A percentile compares a stretch with the other conserved stretches of the same genome.
Evolutionary conservation across 768 basidiomycete species (phyloP).

Genomic region (Tulasnella calospora): DNA sequence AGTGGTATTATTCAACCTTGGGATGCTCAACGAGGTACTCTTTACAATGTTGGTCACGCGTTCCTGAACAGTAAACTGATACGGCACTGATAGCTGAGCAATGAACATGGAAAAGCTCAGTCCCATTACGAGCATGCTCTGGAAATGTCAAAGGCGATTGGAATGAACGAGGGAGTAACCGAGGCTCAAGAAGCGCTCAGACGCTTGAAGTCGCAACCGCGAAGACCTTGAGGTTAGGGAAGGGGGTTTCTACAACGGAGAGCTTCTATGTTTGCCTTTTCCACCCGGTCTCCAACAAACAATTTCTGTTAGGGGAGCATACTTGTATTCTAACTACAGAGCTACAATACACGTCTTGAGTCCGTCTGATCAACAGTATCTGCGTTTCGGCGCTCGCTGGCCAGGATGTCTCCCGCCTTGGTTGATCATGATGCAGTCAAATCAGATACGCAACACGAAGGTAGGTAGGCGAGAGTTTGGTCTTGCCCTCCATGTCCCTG

Average conservation of each 20-base stretch:
- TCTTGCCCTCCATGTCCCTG: slow-evolving; percentile 15
- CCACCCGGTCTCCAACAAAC: neutral
- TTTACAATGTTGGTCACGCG: too few relatives aligned
- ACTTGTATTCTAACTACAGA: neutral
- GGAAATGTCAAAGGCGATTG: slow-evolving; percentile 11
- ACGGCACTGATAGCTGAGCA: neutral
- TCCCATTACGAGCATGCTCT: slow-evolving; percentile 3
- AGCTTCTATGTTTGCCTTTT: neutral
- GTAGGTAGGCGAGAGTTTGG: neutral
- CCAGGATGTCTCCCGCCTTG: neutral
- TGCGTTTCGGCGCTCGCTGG: neutral
- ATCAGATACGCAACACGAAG: neutral
- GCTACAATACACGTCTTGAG: neutral
- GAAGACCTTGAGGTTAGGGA: neutral
- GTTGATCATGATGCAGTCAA: neutral
- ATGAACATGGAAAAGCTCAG: neutral
- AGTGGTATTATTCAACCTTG: slow-evolving; percentile 29
- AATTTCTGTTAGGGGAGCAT: neutral
- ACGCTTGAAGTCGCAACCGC: slow-evolving; percentile 2
- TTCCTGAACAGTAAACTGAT: neutral
- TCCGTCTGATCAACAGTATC: neutral
- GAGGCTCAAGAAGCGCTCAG: slow-evolving; percentile 12
- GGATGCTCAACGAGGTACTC: slow-evolving; percentile 28
- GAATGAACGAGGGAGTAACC: slow-evolving; percentile 12
- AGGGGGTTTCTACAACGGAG: neutral